These are phyloP conservation scores for Aspergillus fructus DNA, from an alignment of 2,329 filamentous ascomycete species.

Conservation along the genomic window DNA sequence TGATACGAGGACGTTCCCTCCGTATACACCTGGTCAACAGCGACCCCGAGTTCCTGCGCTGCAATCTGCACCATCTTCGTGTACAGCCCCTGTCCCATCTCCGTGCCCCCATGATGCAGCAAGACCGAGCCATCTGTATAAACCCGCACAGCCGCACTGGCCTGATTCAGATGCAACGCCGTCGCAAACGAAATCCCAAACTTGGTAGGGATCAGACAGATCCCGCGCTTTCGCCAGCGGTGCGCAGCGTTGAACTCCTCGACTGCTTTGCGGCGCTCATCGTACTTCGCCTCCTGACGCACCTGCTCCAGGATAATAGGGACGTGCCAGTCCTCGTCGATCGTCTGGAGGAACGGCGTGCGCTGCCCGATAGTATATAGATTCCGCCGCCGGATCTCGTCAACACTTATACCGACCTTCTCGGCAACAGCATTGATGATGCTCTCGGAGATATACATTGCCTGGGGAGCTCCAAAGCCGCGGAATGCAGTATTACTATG, in stretches of 20 bases:
- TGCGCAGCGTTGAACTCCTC: constrained; percentile 77
- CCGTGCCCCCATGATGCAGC: constrained; percentile 91
- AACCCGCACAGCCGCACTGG: constrained; percentile 90
- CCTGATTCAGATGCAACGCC: constrained; percentile 93
- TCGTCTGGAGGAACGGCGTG: constrained; percentile 24
- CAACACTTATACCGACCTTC: constrained; percentile 76
- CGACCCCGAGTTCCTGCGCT: constrained; percentile 82
- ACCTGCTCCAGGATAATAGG: constrained; percentile 95
- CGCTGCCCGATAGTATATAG: constrained; percentile 63
- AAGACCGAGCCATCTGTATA: constrained; percentile 94
- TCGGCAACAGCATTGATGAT: constrained; percentile 92
- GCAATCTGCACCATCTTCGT: constrained; percentile 98
- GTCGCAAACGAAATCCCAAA: constrained; percentile 94
- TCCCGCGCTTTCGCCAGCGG: constrained; percentile 93
- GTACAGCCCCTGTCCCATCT: constrained; percentile 97
- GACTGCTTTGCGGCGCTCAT: constrained; percentile 66
- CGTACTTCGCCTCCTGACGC: constrained; percentile 72
- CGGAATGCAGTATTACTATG: constrained; percentile 97
- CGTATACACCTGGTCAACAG: constrained; percentile 20
- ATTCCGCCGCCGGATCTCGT: constrained; percentile 80
- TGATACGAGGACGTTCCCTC: constrained; percentile 78
- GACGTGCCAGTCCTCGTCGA: constrained; percentile 80
- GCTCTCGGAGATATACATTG: constrained; percentile 87
- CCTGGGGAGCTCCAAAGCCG: constrained; percentile 93
- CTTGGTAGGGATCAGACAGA: constrained; percentile 88